Base-by-base conservation (phyloP, 495 filamentous ascomycete genomes). In the Hypoxylon trugodes region DNA sequence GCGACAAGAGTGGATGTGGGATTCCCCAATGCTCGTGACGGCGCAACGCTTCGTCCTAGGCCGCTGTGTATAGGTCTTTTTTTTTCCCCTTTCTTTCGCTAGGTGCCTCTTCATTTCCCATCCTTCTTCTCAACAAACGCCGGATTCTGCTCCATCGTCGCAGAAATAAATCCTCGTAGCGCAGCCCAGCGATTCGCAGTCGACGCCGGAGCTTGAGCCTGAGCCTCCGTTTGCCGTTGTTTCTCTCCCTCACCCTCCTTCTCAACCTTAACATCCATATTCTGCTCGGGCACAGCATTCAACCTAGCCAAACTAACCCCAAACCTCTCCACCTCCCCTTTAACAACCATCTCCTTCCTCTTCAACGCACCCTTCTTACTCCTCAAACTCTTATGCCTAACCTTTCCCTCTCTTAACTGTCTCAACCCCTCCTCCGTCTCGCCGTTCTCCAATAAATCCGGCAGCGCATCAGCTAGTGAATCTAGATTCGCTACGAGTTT, bases 301-400 rank as follows among this genome's bases (percentile, higher is more conserved):
- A 84, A 65, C 75, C 86, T 81, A 33, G 89, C 92, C 81, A 98
- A 76, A 74, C 93, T 97, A 75, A 79, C 83, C 54, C 83, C 86
- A 69, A 97, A 97, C 56, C 93, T 80, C 74, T 91, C 86, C 71
- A 89, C 86, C 82, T 98, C 94, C 62, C 80, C 74, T 73, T 77
- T 84, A 47, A 96, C 89, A 22, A 97, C 35, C 73, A 84, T 86
- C 73, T 92, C 91, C 76, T 89, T 93, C 65, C 85, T 81, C 82
- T 92, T 96, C 79, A 91, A 79, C 10, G 91, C 91, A 0, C 94
- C 93, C 0, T 90, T 90, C 46, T 87, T 76, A 48, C 81, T 85
- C 69, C 82, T 87, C 52, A 98, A 65, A 40, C 86, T 91, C 76
- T 87, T 88, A 37, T 88, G 86, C 56, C 85, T 80, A 47, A 90